Conservation (phyloP, 2,329 filamentous ascomycete genomes). For the Colletotrichum limetticola region DNA sequence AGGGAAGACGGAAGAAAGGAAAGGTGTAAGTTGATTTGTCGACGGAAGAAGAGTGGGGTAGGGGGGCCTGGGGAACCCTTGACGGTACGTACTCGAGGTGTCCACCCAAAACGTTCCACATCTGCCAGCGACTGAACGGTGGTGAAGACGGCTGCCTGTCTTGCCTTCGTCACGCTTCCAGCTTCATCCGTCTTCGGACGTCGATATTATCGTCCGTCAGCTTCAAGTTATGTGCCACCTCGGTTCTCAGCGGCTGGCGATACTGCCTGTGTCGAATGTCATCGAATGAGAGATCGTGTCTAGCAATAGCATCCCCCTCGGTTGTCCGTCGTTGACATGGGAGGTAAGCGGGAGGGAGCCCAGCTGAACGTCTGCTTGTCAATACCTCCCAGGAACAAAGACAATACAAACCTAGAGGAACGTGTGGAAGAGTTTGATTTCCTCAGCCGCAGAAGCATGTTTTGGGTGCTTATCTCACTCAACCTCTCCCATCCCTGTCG, state of each 20-base stretch:
- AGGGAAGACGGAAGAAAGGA: neutral
- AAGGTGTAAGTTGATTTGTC: constrained; percentile 21
- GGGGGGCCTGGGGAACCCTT: neutral
- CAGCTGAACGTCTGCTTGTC: neutral
- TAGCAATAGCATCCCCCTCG: neutral
- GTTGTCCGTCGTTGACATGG: neutral
- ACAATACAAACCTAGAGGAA: neutral
- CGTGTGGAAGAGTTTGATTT: neutral
- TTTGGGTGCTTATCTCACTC: neutral
- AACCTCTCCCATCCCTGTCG: neutral
- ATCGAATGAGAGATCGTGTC: neutral
- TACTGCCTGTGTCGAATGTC: neutral
- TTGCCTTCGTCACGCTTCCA: neutral
- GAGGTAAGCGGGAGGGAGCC: neutral
- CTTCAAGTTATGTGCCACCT: neutral
- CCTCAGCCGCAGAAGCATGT: neutral
- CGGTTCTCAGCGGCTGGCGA: neutral
- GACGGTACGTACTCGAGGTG: neutral
- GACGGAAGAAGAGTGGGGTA: neutral
- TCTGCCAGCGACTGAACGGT: neutral
- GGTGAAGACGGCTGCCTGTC: neutral
- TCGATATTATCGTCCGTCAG: neutral
- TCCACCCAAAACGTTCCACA: neutral
- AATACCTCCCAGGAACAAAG: neutral
- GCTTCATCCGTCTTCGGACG: neutral